phyloP scores from a whole-genome alignment of 805 yeast genomes.

The Jamesozyma rosinii region DNA sequence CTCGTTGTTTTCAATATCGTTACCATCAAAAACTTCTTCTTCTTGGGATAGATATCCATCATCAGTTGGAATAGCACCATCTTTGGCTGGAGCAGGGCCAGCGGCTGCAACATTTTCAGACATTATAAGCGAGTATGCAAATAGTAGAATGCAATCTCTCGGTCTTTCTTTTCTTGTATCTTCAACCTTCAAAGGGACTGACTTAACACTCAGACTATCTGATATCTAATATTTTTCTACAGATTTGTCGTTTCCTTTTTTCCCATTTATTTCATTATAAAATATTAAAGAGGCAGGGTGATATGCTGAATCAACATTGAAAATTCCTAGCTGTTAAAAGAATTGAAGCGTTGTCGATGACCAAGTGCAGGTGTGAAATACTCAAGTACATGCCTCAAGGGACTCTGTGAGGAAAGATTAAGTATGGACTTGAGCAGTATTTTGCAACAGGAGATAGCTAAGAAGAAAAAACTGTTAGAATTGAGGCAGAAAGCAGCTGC shows the following conservation, averaged over 20 bases:
- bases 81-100: constrained; percentile 1
- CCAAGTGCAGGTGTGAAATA: too few species aligned
- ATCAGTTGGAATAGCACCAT: constrained; percentile 12
- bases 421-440: constrained; percentile 36
- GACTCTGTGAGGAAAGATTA: too few species aligned
- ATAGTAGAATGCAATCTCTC: too few species aligned
- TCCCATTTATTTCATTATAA: not conserved
- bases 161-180: too few species aligned
- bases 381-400: too few species aligned
- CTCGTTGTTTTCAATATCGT: constrained; percentile 34
- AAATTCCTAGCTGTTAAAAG: too few species aligned
- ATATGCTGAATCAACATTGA: too few species aligned
- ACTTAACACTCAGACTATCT: too few species aligned
- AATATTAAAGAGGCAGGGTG: not conserved
- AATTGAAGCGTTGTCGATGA: too few species aligned
- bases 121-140: too few species aligned
- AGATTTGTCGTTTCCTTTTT: not conserved
- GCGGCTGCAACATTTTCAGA: constrained; percentile 5
- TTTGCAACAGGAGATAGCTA: constrained; percentile 40
- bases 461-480: constrained; percentile 27
- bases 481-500: not conserved
- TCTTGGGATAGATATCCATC: constrained; percentile 35
- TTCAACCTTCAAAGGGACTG: too few species aligned
- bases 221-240: too few species aligned
- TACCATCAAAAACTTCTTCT: constrained; percentile 39